phyloP scores from a whole-genome alignment of 177 flowering plant species.

The Vitis hybrid region DNA sequence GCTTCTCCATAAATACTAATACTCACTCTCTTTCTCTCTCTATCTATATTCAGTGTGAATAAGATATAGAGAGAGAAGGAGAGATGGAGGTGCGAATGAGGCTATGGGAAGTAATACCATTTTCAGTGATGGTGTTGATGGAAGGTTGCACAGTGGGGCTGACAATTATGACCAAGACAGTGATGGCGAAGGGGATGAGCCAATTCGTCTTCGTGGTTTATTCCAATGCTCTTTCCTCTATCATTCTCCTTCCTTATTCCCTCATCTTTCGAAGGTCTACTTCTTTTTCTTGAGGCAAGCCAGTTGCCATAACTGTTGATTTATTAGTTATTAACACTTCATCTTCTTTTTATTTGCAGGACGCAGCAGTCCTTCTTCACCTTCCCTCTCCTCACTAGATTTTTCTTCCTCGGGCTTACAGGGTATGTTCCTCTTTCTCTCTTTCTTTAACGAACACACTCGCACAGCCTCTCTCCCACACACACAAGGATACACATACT shows the following conservation, averaged over 20 bases:
- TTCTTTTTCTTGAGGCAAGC: slow-evolving; percentile 2
- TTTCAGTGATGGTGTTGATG: slow-evolving; percentile 41
- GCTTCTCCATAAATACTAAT: not conserved
- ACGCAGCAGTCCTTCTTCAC: slow-evolving; percentile 28
- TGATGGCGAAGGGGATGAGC: slow-evolving; percentile 41
- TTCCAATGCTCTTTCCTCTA: slow-evolving; percentile 44
- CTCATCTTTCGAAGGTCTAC: slow-evolving; percentile 2
- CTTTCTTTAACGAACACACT: not conserved
- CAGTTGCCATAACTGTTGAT: too few species aligned
- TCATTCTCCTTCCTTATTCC: slow-evolving; percentile 44
- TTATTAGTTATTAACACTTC: not conserved
- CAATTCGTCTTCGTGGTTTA: slow-evolving; percentile 57
- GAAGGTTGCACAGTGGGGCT: slow-evolving; percentile 50
- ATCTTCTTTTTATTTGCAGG: slow-evolving; percentile 25
- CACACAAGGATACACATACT: too few species aligned
- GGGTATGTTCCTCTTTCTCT: slow-evolving; percentile 32
- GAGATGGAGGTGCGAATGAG: slow-evolving; percentile 14
- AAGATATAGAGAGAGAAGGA: slow-evolving; percentile 6
- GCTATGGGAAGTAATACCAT: slow-evolving; percentile 29
- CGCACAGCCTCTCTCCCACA: too few species aligned
- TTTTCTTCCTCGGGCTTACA: slow-evolving; percentile 50
- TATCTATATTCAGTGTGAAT: too few species aligned
- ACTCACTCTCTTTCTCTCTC: too few species aligned
- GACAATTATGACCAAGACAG: slow-evolving; percentile 48
- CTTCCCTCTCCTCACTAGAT: slow-evolving; percentile 24